Evolutionary conservation across 441 rosid genomes (phyloP).

Genomic region (Arabidopsis hybrid): DNA sequence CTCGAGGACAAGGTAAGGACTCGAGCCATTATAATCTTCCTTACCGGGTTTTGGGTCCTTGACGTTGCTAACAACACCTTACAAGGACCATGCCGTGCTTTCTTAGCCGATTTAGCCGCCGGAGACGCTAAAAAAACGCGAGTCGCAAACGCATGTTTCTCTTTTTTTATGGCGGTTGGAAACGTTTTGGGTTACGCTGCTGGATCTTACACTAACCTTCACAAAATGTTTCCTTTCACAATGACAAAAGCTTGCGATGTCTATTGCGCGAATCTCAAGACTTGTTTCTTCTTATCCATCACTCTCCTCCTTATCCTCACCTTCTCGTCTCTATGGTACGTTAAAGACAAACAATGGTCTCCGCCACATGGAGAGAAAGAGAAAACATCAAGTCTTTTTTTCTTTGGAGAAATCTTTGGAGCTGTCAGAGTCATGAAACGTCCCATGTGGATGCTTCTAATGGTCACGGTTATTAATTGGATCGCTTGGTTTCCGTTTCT

Average conservation of each 20-base stretch:
- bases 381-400: slow-evolving; percentile 32
- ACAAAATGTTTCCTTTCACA: slow-evolving; percentile 68
- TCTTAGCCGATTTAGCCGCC: slow-evolving; percentile 81
- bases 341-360: slow-evolving; percentile 62
- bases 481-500: slow-evolving; percentile 90
- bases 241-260: slow-evolving; percentile 70
- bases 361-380: slow-evolving; percentile 41
- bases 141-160: slow-evolving; percentile 63
- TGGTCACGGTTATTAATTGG: slow-evolving; percentile 87
- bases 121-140: slow-evolving; percentile 59
- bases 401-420: slow-evolving; percentile 55
- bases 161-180: slow-evolving; percentile 95
- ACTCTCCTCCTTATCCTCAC: slow-evolving; percentile 56
- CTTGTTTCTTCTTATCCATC: slow-evolving; percentile 75
- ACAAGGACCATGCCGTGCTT: slow-evolving; percentile 90
- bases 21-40: slow-evolving; percentile 74
- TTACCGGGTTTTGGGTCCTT: slow-evolving; percentile 87
- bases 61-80: slow-evolving; percentile 92
- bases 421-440: slow-evolving; percentile 58
- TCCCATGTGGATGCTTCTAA: slow-evolving; percentile 82
- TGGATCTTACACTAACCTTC: slow-evolving; percentile 62
- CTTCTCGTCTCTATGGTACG: slow-evolving; percentile 51
- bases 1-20: slow-evolving; percentile 44
- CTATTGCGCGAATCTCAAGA: slow-evolving; percentile 87
- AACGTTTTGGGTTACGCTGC: slow-evolving; percentile 83